Evolutionary conservation across 192 early-diverging fungal species (phyloP), one percentile per base, ranked within the genome.

Genomic region (Coemansia sp.): DNA sequence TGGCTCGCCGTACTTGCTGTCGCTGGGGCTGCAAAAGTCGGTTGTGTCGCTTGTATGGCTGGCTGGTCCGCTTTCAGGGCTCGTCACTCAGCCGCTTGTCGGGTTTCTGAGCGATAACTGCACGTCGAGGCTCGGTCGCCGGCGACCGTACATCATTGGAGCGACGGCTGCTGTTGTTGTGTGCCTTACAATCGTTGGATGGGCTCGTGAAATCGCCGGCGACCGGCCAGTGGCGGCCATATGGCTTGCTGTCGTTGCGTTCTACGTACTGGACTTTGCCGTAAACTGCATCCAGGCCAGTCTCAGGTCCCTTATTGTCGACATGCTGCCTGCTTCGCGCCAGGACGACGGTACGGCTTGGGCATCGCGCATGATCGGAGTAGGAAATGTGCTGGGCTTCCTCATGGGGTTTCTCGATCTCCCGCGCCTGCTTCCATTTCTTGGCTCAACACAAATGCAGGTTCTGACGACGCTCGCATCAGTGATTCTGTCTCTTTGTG

Each of bases 41-140:
- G 76, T 91, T 38, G 89, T 91, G 62, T 92, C 94, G 41, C 76
- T 97, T 35, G 96, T 99, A 10, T 99, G 96, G 96, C 82, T 99
- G 58, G 94, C 94, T 3, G 92, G 92, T 8, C 92, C 92, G 41
- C 74, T 93, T n/a, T 90, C 90, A 38, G 92, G 91, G 14, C 76
- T 92, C 19, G 65, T 92, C 33, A 90, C 88, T 67, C 91, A 92
- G 65, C 91, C 91, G 19, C 74, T 95, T 42, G 88, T 95, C 11
- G 95, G 95, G 10, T 89, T 87, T 5, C 85, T 93, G 48, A 92
- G 90, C 75, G 95, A 97, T 75, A 73, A 76, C 42, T 86, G 86
- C 66, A 90, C 87, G 15, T 86, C 84, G 33, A 70, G 74, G 17
- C 59, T 89, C n/a, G 95, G 95, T 20, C 86, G 89, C 23, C 84